phyloP scores from a whole-genome alignment of 1,139 yeast species.

The Wickerhamomyces sp. region DNA sequence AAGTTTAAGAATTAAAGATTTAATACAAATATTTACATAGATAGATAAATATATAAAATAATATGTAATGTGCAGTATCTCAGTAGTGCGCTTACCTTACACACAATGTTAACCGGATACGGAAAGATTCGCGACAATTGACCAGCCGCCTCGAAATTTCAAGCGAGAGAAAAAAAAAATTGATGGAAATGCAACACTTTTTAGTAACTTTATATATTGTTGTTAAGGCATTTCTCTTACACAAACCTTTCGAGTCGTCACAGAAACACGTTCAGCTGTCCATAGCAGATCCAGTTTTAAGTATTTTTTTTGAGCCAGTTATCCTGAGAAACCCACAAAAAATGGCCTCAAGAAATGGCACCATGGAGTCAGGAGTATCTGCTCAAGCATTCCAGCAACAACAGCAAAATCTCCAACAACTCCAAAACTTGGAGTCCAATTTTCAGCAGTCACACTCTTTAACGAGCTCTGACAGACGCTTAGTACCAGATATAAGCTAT shows the following conservation, averaged over 20 bases:
- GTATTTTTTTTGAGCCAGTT: too few species aligned
- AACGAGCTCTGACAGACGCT: constrained; percentile 23
- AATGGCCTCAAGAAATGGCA: constrained; percentile 29
- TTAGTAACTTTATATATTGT: too few species aligned
- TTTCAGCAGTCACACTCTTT: constrained; percentile 32
- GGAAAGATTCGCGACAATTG: not conserved
- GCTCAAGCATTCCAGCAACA: constrained; percentile 36
- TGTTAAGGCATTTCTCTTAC: too few species aligned
- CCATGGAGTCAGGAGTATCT: constrained; percentile 31
- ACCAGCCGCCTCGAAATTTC: constrained; percentile 1
- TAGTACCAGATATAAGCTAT: constrained; percentile 10
- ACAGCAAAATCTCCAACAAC: constrained; percentile 33
- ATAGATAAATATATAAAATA: too few species aligned
- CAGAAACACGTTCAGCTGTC: too few species aligned
- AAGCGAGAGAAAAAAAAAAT: not conserved
- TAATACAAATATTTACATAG: too few species aligned
- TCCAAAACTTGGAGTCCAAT: constrained; percentile 29
- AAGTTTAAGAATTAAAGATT: too few species aligned
- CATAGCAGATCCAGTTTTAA: too few species aligned
- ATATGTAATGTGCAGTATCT: too few species aligned
- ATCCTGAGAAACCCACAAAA: not conserved
- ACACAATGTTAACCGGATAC: not conserved
- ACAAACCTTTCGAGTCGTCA: too few species aligned
- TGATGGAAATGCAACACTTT: too few species aligned
- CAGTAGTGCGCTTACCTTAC: too few species aligned